phyloP scores from a whole-genome alignment of 1,139 yeast species.

The Blastobotrys malaysiensis region DNA sequence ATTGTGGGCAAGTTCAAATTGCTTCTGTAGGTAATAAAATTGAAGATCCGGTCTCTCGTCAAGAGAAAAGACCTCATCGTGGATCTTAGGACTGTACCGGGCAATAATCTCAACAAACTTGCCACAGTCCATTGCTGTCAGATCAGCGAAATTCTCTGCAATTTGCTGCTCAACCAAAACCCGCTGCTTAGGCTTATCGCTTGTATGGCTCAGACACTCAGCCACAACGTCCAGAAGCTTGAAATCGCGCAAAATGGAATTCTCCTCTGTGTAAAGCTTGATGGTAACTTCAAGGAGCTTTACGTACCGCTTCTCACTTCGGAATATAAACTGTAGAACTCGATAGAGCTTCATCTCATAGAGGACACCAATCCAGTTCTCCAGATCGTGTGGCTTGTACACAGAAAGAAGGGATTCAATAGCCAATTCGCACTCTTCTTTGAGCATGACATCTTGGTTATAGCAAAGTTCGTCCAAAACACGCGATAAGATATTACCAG shows the following conservation, averaged over 20 bases:
- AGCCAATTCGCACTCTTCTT: constrained; percentile 66
- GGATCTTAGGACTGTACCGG: constrained; percentile 21
- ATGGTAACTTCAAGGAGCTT: constrained; percentile 46
- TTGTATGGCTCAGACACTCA: constrained; percentile 25
- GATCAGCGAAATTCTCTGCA: constrained; percentile 18
- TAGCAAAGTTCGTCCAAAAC: constrained; percentile 50
- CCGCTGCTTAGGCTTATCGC: constrained; percentile 18
- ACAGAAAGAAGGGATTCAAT: constrained; percentile 59
- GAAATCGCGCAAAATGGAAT: constrained; percentile 12
- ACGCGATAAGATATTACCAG: constrained; percentile 50
- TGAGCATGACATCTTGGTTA: constrained; percentile 33
- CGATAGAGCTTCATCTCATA: constrained; percentile 49
- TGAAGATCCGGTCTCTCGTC: constrained; percentile 20
- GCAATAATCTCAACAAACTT: constrained; percentile 22
- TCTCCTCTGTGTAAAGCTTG: constrained; percentile 17
- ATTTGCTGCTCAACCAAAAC: constrained; percentile 18
- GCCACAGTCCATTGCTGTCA: constrained; percentile 18
- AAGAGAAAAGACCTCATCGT: constrained; percentile 23
- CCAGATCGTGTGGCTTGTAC: constrained; percentile 51
- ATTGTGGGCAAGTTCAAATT: constrained; percentile 19
- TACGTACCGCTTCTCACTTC: constrained; percentile 47
- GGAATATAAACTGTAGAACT: constrained; percentile 55
- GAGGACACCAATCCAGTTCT: constrained; percentile 45
- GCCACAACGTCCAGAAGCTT: constrained; percentile 26
- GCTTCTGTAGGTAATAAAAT: constrained; percentile 19